A percentile compares a stretch with the other conserved stretches of the same genome.
phyloP scores from a whole-genome alignment of 2,329 filamentous ascomycete genomes.

The Colletotrichum horii region DNA sequence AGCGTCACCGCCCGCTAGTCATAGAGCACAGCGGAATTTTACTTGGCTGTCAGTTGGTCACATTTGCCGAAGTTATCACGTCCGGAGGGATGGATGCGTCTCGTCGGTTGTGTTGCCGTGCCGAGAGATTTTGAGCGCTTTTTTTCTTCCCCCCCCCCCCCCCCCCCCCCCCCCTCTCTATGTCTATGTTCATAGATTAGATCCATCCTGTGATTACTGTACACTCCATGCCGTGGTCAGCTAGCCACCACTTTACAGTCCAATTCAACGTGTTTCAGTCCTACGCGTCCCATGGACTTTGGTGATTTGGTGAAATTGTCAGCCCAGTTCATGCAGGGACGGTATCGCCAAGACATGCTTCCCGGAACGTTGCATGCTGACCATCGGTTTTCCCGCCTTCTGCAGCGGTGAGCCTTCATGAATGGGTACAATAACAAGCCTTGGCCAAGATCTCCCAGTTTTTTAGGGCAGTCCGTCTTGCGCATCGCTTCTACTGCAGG shows the following conservation, averaged over 20 bases:
- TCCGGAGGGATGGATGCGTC: not conserved
- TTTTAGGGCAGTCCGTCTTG: not conserved
- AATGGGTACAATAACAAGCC: not conserved
- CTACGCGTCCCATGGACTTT: not conserved
- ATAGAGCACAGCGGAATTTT: not conserved
- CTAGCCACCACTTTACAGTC: not conserved
- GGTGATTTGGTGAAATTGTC: not conserved
- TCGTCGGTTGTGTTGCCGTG: not conserved
- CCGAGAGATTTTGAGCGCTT: not conserved
- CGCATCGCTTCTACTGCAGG: not conserved
- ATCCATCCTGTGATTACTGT: not conserved
- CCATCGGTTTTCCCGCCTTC: not conserved
- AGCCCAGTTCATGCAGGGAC: not conserved
- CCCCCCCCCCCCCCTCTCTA: too few relatives aligned
- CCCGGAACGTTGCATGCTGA: not conserved
- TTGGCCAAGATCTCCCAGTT: not conserved
- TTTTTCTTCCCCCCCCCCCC: too few relatives aligned
- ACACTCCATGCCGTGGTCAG: not conserved
- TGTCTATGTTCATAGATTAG: not conserved
- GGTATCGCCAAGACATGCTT: not conserved
- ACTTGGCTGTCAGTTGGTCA: not conserved
- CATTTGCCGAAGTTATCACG: not conserved
- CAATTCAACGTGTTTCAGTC: not conserved
- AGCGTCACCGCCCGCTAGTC: not conserved
- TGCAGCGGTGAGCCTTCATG: not conserved